These are phyloP conservation scores for Lentithecium fluviatile DNA, from an alignment of 495 filamentous ascomycete species.

Conservation along the genomic window DNA sequence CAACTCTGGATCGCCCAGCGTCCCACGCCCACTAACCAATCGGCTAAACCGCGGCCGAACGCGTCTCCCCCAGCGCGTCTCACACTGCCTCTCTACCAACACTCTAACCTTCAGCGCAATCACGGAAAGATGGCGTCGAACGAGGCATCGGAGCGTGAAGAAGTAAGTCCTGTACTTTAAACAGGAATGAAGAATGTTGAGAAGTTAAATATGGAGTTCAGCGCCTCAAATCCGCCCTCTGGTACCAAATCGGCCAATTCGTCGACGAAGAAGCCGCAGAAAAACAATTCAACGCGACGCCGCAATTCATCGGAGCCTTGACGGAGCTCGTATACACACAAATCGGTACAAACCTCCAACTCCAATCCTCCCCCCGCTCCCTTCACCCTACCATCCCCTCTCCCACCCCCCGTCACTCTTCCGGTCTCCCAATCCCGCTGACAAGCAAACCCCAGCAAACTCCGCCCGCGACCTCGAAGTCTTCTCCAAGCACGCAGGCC, in stretches of 20 bases:
- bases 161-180: slow-evolving; percentile 19
- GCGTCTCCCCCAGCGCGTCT: slow-evolving; percentile 4
- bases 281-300: slow-evolving; percentile 80
- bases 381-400: not conserved
- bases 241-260: slow-evolving; percentile 84
- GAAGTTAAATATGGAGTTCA: too few relatives aligned
- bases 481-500: slow-evolving; percentile 86
- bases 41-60: not conserved
- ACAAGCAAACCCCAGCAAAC: slow-evolving; percentile 10
- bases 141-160: slow-evolving; percentile 11
- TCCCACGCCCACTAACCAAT: too few relatives aligned
- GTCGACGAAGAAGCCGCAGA: slow-evolving; percentile 81
- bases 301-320: slow-evolving; percentile 90
- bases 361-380: too few relatives aligned
- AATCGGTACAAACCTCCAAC: slow-evolving; percentile 69
- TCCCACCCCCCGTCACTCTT: slow-evolving; percentile 9
- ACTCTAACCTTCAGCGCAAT: not conserved
- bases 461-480: slow-evolving; percentile 41
- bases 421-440: not conserved
- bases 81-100: not conserved
- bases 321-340: slow-evolving; percentile 91
- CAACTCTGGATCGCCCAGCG: too few relatives aligned
- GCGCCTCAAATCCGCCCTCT: slow-evolving; percentile 92
- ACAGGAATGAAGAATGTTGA: not conserved
- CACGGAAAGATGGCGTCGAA: not conserved